These are phyloP conservation scores for Lactuca saligna DNA, from an alignment of 129 eudicot genomes.

Conservation along the genomic window DNA sequence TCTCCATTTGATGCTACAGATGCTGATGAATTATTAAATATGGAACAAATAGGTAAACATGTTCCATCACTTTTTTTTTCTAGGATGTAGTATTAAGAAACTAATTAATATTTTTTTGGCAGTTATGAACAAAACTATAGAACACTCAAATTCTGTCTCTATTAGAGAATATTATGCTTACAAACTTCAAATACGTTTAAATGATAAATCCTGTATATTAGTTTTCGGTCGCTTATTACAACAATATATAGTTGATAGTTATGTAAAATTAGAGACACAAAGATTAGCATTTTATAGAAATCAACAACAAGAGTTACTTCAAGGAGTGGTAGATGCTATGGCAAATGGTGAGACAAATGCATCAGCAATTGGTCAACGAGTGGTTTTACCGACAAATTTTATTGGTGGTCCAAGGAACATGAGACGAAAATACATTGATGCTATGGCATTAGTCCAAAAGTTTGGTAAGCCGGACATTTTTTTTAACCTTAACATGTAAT, in stretches of 20 bases:
- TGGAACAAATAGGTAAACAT: background rate
- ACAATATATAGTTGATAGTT: slow-evolving; percentile 1
- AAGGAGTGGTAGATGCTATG: background rate
- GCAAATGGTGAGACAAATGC: background rate
- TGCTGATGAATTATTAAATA: background rate
- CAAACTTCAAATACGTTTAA: background rate
- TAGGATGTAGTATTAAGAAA: background rate
- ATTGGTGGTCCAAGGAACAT: background rate
- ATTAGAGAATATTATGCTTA: background rate
- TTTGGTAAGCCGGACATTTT: background rate
- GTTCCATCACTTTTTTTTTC: background rate
- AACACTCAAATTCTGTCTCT: background rate
- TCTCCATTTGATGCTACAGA: background rate
- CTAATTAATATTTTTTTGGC: background rate
- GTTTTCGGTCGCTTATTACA: background rate
- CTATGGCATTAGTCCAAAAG: background rate
- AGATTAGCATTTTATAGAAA: background rate
- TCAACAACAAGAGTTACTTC: background rate
- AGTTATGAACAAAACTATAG: background rate
- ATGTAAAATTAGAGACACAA: slow-evolving; percentile 11
- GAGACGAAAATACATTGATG: slow-evolving; percentile 16
- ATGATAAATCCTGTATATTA: background rate
- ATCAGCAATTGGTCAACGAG: background rate
- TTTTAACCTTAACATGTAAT: background rate
- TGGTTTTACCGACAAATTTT: slow-evolving; percentile 1